Percentiles rank a stretch among this genome's conserved stretches.
Conservation (phyloP, 805 yeast genomes). For the Cyberlindnera americana region DNA sequence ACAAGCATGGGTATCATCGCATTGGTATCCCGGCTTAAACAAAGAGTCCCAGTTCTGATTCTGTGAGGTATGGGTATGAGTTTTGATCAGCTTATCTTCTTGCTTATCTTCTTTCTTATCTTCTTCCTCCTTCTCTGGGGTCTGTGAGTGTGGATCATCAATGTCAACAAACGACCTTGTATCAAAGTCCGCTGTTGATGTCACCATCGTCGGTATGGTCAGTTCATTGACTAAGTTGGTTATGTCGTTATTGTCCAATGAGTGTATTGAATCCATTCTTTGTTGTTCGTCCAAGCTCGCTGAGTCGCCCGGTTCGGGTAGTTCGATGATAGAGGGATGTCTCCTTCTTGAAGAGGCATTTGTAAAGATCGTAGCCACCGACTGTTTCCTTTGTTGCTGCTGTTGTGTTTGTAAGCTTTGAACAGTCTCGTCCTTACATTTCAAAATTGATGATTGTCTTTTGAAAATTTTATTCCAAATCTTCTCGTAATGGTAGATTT, state of each 20-base stretch:
- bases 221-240: conserved; percentile 14
- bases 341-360: conserved; percentile 17
- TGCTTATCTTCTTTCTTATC: too few species aligned
- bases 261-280: conserved; percentile 12
- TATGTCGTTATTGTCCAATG: conserved; percentile 14
- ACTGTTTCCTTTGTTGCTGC: conserved; percentile 18
- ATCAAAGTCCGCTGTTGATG: conserved; percentile 21
- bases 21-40: conserved; percentile 16
- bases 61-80: conserved; percentile 5
- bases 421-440: conserved; percentile 26
- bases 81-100: too few species aligned
- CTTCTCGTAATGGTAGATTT: conserved; percentile 44
- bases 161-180: conserved; percentile 20
- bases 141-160: conserved; percentile 5
- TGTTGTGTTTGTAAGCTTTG: conserved; percentile 14
- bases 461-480: conserved; percentile 35
- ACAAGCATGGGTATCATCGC: conserved; percentile 15
- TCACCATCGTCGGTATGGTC: conserved; percentile 18
- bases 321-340: conserved; percentile 22
- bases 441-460: conserved; percentile 30
- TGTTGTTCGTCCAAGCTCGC: not conserved
- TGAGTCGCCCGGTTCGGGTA: conserved; percentile 12
- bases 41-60: conserved; percentile 10
- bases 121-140: too few species aligned
- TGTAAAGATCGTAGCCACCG: conserved; percentile 22